A percentile compares a stretch with the other conserved stretches of the same genome.
These are phyloP conservation scores for Ganoderma leucocontextum DNA, from an alignment of 1,284 basidiomycete genomes.

Conservation along the genomic window DNA sequence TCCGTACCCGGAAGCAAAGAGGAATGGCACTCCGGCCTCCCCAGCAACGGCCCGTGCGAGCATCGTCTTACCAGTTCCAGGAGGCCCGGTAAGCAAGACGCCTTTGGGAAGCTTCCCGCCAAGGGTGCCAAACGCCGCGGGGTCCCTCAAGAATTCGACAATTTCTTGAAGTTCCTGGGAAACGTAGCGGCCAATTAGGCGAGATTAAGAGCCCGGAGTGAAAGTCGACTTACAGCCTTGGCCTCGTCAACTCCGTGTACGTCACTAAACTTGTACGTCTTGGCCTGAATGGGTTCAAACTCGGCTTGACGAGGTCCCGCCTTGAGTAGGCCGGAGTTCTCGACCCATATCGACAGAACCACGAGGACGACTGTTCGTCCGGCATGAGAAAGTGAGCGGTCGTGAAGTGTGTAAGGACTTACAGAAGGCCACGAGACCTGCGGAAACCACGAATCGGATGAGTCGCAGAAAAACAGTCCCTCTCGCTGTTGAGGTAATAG, in stretches of 20 bases:
- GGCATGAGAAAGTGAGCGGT: constrained; percentile 56
- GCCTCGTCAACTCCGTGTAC: constrained; percentile 96
- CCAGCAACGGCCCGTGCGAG: constrained; percentile 96
- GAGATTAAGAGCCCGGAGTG: constrained; percentile 10
- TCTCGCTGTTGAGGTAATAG: constrained; percentile 55
- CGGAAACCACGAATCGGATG: constrained; percentile 64
- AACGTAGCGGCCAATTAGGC: constrained; percentile 1
- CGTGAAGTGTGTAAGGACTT: constrained; percentile 21
- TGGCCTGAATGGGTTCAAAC: constrained; percentile 81
- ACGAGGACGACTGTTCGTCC: constrained; percentile 73
- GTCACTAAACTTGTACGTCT: constrained; percentile 88
- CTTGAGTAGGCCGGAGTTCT: constrained; percentile 92
- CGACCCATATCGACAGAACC: constrained; percentile 86
- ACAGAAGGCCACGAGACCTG: constrained; percentile 39
- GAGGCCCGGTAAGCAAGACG: constrained; percentile 87
- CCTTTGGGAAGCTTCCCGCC: constrained; percentile 94
- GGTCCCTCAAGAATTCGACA: constrained; percentile 93
- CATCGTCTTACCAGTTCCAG: constrained; percentile 97
- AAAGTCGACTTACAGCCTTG: constrained; percentile 67
- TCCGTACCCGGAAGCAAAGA: constrained; percentile 82
- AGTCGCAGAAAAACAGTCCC: constrained; percentile 70
- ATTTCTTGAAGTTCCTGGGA: constrained; percentile 89
- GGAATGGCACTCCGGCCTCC: constrained; percentile 95
- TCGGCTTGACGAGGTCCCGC: constrained; percentile 80
- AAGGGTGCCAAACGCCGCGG: constrained; percentile 85